A percentile compares a stretch with the other conserved stretches of the same genome.
Conservation (phyloP, 495 filamentous ascomycete species). For the Penicillium atrosanguineum region DNA sequence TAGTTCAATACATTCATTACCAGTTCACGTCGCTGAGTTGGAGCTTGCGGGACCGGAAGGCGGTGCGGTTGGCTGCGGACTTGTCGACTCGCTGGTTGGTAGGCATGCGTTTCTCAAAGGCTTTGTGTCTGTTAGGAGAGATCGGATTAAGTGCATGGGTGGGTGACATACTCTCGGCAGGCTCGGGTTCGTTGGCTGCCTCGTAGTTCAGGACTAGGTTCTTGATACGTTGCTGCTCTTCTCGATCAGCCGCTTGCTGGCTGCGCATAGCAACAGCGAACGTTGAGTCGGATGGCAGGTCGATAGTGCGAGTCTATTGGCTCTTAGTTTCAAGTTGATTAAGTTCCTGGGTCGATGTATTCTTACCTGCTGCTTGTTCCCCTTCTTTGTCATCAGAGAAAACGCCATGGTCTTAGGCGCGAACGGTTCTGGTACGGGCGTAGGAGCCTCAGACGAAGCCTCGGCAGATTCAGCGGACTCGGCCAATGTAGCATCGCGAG, state of each 20-base stretch:
- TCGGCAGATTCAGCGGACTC: constrained; percentile 38
- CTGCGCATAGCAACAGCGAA: constrained; percentile 95
- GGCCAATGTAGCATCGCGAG: constrained; percentile 53
- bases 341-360: background rate
- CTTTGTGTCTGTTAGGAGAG: constrained; percentile 13
- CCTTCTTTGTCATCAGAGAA: constrained; percentile 91
- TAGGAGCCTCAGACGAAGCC: constrained; percentile 29
- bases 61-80: constrained; percentile 65
- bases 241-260: constrained; percentile 90
- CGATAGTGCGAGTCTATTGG: constrained; percentile 82
- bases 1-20: constrained; percentile 51
- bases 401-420: constrained; percentile 80
- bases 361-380: constrained; percentile 87
- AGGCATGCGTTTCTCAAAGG: constrained; percentile 37
- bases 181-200: constrained; percentile 71
- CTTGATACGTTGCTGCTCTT: constrained; percentile 98
- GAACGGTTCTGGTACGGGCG: constrained; percentile 38
- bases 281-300: constrained; percentile 88
- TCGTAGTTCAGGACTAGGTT: constrained; percentile 96
- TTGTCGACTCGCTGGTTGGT: constrained; percentile 57
- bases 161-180: constrained; percentile 59
- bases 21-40: constrained; percentile 97
- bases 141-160: constrained; percentile 1
- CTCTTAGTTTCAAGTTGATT: constrained; percentile 1
- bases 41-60: constrained; percentile 84